Evolutionary conservation across 2,329 filamentous ascomycete genomes (phyloP), one percentile per base, ranked within the genome.

Genomic region (Arthrinium phaeospermum): DNA sequence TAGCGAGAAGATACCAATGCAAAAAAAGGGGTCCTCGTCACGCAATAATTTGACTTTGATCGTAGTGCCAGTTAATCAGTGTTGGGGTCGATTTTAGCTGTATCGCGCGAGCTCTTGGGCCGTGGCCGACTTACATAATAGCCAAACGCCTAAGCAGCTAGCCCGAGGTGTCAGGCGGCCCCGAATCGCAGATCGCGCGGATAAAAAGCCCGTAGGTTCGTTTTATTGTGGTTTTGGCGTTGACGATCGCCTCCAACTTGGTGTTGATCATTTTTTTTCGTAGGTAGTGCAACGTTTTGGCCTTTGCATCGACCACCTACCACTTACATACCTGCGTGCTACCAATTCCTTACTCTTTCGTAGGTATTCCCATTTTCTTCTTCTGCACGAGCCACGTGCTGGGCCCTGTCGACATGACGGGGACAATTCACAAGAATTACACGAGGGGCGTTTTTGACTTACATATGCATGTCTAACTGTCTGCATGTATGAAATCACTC

Each of bases 161-260:
- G 57, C 41, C 30, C 13, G 8, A 41, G 10, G 37, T 41, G 30
- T 34, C 53, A 37, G 53, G 34, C 19, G 34, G 57, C 57, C 22
- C 34, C 57, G 19, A 64, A 64, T 64, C 57, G 57, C 57, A 64
- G 57, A 64, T 64, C 57, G 57, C 34, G 41, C 57, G 57, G 57
- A 41, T 64, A 64, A 64, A 64, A 64, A 64, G 30, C 57, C 57
- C 57, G 57, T 64, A 64, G 57, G 34, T 34, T 16, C 19, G 6
- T 61, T 51, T 22, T 34, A 61, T 57, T 34, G 24, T 27, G 51
- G 51, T 34, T 57, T 57, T 34, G 24, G 51, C 51, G 6, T 27
- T 34, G 24, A 27, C 51, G 51, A 57, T 37, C 53, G 27, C 30
- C 53, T 61, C 53, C 30, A 27, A n/a, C 16, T 61, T 22, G 24